Base-by-base conservation (phyloP, 257 asterid species). In the Lavandula angustifolia region DNA sequence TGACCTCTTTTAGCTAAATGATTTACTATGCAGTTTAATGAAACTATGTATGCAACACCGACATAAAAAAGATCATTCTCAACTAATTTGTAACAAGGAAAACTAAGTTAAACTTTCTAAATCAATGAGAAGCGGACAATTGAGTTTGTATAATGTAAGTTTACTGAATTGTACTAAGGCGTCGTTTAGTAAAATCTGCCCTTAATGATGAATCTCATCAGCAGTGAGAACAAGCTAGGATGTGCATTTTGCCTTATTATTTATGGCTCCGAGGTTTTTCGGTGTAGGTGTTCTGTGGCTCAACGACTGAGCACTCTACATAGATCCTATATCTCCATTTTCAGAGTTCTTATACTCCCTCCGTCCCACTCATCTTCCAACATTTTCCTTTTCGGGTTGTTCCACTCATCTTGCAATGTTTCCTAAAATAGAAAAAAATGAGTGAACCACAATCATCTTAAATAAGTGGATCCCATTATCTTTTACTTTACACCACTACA, bases 1-100 rank as follows among this genome's bases (percentile, higher is more conserved):
- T 5, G 60, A 38, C 7, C 29, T 54, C 33, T 52, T 49, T 16
- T 31, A 46, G 60, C 46, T 47, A 64, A 47, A 46, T n/a, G 58
- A 32, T 44, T 6, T 54, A 31, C 29, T 37, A 48, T 46, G 32
- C 56, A 1, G 61, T 55, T 70, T 49, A 54, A 44, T 16, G 49
- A 49, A 34, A 47, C 32, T 16, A 12, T 27, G 22, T 35, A 22
- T 41, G 7, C 51, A 32, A 16, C 7, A 52, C 60, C 13, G 47
- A 38, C 54, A 38, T 51, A 22, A 47, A 14, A 50, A 3, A 5
- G 11, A 41, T 59, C 63, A 17, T 50, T 61, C 47, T 51, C 53
- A 60, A 32, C 17, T 40, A n/a, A 18, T 44, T 7, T 53, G 35
- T 51, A 33, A 18, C 6, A 16, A 29, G 41, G 6, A 10, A 59